Conservation (phyloP, 495 filamentous ascomycete species). For the Hypoxylon perforatum region DNA sequence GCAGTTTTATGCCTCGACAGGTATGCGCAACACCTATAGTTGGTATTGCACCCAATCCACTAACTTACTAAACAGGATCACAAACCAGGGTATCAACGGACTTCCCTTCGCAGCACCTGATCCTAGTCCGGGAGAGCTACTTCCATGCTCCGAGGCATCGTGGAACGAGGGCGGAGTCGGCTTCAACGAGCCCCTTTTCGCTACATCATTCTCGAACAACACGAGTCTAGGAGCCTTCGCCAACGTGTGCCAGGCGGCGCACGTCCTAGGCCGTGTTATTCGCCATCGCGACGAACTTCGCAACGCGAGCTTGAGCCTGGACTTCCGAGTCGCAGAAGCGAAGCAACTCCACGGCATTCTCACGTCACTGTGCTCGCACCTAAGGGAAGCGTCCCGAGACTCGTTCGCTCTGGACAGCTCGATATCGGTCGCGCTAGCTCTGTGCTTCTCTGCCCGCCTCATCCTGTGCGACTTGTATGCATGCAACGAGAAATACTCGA, state of each 20-base stretch:
- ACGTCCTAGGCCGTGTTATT: constrained; percentile 55
- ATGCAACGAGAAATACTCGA: constrained; percentile 38
- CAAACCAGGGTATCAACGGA: constrained; percentile 28
- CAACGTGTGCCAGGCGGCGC: constrained; percentile 55
- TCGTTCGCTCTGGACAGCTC: neutral
- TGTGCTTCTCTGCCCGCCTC: constrained; percentile 38
- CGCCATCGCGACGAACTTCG: constrained; percentile 40
- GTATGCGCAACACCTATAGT: neutral
- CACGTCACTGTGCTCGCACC: constrained; percentile 19
- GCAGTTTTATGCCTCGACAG: constrained; percentile 40
- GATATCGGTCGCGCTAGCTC: constrained; percentile 5
- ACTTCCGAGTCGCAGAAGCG: constrained; percentile 31
- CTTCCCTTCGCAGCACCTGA: constrained; percentile 31
- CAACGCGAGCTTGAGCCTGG: constrained; percentile 4
- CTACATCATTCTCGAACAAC: constrained; percentile 34
- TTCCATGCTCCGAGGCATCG: constrained; percentile 24
- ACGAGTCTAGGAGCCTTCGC: constrained; percentile 47
- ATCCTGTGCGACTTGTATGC: constrained; percentile 36
- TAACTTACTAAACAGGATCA: constrained; percentile 16
- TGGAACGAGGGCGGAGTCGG: constrained; percentile 38
- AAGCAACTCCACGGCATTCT: constrained; percentile 37
- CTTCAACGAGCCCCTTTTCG: constrained; percentile 38
- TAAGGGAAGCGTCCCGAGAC: constrained; percentile 3
- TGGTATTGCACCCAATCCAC: neutral
- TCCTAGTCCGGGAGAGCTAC: constrained; percentile 34